phyloP scores from a whole-genome alignment of 805 yeast genomes.

The Cyberlindnera mycetangii region DNA sequence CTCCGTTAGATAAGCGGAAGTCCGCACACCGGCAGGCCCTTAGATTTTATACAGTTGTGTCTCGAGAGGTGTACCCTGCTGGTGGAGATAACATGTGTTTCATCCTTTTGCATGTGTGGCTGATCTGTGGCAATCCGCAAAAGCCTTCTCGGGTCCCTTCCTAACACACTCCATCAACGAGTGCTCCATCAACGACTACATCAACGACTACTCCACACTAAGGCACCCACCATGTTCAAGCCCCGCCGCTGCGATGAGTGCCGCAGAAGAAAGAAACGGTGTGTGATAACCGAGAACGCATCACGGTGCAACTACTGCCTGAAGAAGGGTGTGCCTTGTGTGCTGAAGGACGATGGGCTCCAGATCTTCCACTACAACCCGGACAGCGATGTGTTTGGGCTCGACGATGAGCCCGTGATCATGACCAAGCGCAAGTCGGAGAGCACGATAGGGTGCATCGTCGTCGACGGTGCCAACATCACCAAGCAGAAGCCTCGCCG shows the following conservation, averaged over 20 bases:
- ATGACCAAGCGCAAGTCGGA: background rate
- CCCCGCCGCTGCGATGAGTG: conserved; percentile 16
- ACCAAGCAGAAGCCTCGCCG: too few species aligned
- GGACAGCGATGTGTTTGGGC: background rate
- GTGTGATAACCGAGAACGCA: conserved; percentile 1
- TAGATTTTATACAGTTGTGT: background rate
- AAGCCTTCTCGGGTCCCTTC: too few species aligned
- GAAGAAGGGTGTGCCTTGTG: conserved; percentile 15
- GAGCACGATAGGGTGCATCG: conserved; percentile 3
- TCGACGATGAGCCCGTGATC: background rate
- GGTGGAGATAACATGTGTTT: too few species aligned
- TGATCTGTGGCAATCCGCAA: too few species aligned
- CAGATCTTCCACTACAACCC: conserved; percentile 12
- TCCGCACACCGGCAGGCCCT: background rate
- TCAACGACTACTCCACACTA: too few species aligned
- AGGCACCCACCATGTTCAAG: conserved; percentile 2
- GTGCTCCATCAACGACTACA: too few species aligned
- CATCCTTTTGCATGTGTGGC: too few species aligned
- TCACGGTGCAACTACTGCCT: conserved; percentile 9
- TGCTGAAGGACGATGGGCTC: conserved; percentile 9
- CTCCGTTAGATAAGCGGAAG: background rate
- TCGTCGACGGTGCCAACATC: conserved; percentile 5
- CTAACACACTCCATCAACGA: too few species aligned
- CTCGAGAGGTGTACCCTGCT: too few species aligned
- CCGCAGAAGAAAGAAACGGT: conserved; percentile 17